A percentile compares a stretch with the other conserved stretches of the same genome.
Conservation (phyloP, 371 early-diverging fungal species). For the Conidiobolus incongruus region DNA sequence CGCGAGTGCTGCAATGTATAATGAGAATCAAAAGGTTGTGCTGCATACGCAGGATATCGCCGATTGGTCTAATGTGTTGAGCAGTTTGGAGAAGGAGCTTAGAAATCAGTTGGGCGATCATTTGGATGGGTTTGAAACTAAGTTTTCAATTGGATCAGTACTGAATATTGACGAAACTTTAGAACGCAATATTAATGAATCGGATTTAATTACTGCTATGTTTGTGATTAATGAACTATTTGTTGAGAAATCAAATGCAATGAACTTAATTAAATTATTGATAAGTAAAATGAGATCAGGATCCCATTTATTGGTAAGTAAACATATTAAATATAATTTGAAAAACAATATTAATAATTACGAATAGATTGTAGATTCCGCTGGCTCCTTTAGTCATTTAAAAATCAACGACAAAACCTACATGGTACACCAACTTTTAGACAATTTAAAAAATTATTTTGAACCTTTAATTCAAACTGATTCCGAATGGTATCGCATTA, state of each 20-base stretch:
- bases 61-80: conserved; percentile 29
- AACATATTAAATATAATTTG: background rate
- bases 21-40: conserved; percentile 18
- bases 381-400: conserved; percentile 78
- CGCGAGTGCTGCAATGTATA: conserved; percentile 28
- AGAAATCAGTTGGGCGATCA: conserved; percentile 17
- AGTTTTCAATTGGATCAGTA: conserved; percentile 21
- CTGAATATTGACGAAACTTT: conserved; percentile 14
- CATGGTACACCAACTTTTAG: conserved; percentile 72
- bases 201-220: conserved; percentile 62
- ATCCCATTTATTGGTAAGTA: conserved; percentile 36
- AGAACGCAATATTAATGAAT: conserved; percentile 13
- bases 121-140: conserved; percentile 13
- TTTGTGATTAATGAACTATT: conserved; percentile 84
- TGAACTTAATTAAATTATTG: conserved; percentile 42
- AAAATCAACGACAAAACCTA: conserved; percentile 48
- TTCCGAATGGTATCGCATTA: conserved; percentile 67
- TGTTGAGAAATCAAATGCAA: conserved; percentile 46
- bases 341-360: background rate
- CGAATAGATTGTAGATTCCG: conserved; percentile 61
- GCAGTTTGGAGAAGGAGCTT: conserved; percentile 16
- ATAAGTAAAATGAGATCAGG: conserved; percentile 40
- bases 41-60: conserved; percentile 48
- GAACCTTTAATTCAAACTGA: conserved; percentile 38
- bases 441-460: conserved; percentile 42